A percentile compares a stretch with the other conserved stretches of the same genome.
Conservation (phyloP, 106 monocot species). For the Dendrobium huoshanense region DNA sequence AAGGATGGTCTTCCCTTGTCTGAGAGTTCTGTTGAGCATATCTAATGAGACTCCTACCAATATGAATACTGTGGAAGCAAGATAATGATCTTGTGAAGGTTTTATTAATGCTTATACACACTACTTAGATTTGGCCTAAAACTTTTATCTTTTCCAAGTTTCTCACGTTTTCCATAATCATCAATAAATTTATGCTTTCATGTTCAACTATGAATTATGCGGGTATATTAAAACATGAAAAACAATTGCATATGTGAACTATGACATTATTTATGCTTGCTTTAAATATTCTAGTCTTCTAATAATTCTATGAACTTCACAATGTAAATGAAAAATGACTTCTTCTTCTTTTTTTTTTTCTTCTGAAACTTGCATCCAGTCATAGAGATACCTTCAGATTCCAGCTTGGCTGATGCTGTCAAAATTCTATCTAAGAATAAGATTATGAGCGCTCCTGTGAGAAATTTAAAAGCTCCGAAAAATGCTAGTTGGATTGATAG, state of each 20-base stretch:
- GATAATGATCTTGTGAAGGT: no score
- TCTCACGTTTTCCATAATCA: no score
- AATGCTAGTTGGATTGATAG: slow-evolving; percentile 84
- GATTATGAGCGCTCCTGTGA: slow-evolving; percentile 62
- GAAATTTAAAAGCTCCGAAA: slow-evolving; percentile 52
- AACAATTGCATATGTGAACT: not conserved
- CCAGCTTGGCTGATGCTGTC: slow-evolving; percentile 60
- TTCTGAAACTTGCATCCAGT: slow-evolving; percentile 26
- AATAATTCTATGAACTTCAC: not conserved
- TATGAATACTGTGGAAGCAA: no score
- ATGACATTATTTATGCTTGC: not conserved
- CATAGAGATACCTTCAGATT: slow-evolving; percentile 73
- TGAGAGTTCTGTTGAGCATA: no score
- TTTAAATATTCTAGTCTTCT: not conserved
- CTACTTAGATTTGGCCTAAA: no score
- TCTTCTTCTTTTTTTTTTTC: not conserved
- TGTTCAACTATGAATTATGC: not conserved
- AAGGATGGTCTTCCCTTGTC: no score
- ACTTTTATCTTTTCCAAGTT: no score
- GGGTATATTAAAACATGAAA: not conserved
- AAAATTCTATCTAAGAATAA: slow-evolving; percentile 53
- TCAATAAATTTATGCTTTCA: no score
- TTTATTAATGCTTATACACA: no score
- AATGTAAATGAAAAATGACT: slow-evolving; percentile 5
- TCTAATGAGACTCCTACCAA: no score